Evolutionary conservation across 768 basidiomycete species (phyloP).

Genomic region (Suillus discolor): DNA sequence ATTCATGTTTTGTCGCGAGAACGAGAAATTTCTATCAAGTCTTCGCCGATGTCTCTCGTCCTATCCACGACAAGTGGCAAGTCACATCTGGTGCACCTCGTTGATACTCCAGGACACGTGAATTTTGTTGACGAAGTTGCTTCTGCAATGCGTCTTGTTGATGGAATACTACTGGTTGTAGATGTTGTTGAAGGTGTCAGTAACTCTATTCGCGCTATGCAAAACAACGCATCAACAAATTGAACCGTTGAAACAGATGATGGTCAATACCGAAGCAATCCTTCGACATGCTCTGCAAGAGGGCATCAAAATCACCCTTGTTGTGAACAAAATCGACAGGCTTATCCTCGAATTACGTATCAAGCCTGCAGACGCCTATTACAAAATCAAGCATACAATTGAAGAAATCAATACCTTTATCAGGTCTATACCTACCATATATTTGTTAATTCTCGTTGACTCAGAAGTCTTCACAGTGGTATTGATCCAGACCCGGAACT

Average conservation of each 20-base stretch:
- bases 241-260: slow-evolving; percentile 54
- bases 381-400: slow-evolving; percentile 98
- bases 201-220: not conserved
- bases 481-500: slow-evolving; percentile 89
- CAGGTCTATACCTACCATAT: slow-evolving; percentile 51
- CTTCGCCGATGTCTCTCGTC: slow-evolving; percentile 93
- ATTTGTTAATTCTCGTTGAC: slow-evolving; percentile 2
- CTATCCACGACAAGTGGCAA: slow-evolving; percentile 85
- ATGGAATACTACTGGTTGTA: slow-evolving; percentile 92
- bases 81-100: slow-evolving; percentile 89
- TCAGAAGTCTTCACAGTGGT: slow-evolving; percentile 41
- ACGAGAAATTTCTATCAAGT: slow-evolving; percentile 93
- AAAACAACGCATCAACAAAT: slow-evolving; percentile 13
- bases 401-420: slow-evolving; percentile 98
- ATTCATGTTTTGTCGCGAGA: slow-evolving; percentile 88
- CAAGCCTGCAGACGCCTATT: slow-evolving; percentile 95
- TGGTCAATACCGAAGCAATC: slow-evolving; percentile 90
- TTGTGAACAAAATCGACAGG: slow-evolving; percentile 98
- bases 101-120: slow-evolving; percentile 98
- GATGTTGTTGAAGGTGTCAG: slow-evolving; percentile 96
- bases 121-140: slow-evolving; percentile 99
- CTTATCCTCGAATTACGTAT: slow-evolving; percentile 95
- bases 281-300: slow-evolving; percentile 91
- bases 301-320: slow-evolving; percentile 83
- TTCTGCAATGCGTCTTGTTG: slow-evolving; percentile 79